Conservation (phyloP, 352 stramenopile genomes). For the Phytophthora litchii region DNA sequence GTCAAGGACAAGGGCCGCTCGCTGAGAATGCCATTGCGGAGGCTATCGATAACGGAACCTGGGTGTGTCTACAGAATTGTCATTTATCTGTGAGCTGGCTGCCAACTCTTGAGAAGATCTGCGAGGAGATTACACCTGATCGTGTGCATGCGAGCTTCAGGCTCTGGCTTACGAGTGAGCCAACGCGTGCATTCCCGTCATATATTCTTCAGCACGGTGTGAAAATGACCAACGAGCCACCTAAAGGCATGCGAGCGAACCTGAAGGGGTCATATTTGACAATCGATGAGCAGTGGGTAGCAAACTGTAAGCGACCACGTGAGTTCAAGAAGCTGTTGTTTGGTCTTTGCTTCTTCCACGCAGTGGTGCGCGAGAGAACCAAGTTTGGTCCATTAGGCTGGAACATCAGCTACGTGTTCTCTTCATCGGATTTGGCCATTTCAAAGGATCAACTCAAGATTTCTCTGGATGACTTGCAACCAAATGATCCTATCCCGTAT, state of each 20-base stretch:
- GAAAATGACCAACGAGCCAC: conserved; percentile 97
- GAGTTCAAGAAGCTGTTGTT: conserved; percentile 90
- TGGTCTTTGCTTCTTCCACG: conserved; percentile 94
- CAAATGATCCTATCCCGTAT: conserved; percentile 83
- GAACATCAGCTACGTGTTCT: conserved; percentile 93
- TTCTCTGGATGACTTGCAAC: conserved; percentile 72
- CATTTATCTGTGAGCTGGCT: conserved; percentile 95
- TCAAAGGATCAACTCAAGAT: conserved; percentile 89
- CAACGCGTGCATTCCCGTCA: conserved; percentile 92
- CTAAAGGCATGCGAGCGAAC: conserved; percentile 94
- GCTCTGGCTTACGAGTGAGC: conserved; percentile 95
- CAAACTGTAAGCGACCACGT: conserved; percentile 56
- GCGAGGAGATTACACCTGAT: conserved; percentile 93
- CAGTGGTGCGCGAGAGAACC: conserved; percentile 81
- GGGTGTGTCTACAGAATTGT: conserved; percentile 97
- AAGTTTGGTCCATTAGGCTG: conserved; percentile 88
- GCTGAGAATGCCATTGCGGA: conserved; percentile 93
- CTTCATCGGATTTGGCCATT: conserved; percentile 82
- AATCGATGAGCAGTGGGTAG: conserved; percentile 77
- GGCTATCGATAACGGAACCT: conserved; percentile 92
- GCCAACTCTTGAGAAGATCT: conserved; percentile 94
- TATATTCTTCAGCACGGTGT: conserved; percentile 94
- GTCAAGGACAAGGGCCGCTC: conserved; percentile 93
- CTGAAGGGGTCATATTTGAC: conserved; percentile 92
- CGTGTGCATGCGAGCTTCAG: conserved; percentile 92